Evolutionary conservation across 1,139 yeast genomes (phyloP).

Genomic region (Yamadazyma oceani): DNA sequence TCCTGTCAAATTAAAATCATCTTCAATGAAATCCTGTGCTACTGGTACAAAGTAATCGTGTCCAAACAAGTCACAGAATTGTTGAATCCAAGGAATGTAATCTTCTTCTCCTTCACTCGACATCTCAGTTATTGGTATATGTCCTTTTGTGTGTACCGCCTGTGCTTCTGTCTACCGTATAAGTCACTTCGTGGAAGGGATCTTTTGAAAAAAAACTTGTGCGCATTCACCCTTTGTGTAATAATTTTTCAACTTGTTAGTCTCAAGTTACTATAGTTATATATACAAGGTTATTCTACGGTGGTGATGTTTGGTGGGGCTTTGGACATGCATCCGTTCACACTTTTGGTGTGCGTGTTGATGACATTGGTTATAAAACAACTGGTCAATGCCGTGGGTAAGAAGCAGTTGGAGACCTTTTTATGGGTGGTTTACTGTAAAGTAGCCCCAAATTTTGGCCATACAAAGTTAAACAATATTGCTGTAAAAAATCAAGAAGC

Average conservation of each 20-base stretch:
- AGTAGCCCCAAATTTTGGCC: constrained; percentile 33
- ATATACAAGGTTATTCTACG: too few species aligned
- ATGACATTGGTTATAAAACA: constrained; percentile 33
- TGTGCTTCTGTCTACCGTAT: too few species aligned
- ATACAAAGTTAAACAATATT: constrained; percentile 32
- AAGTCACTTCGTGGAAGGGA: neutral
- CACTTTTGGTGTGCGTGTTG: constrained; percentile 28
- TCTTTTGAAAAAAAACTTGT: neutral
- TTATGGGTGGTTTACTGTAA: constrained; percentile 44
- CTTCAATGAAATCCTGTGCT: constrained; percentile 90
- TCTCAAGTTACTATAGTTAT: too few species aligned
- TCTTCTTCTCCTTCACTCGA: constrained; percentile 56
- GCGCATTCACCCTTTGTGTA: too few species aligned
- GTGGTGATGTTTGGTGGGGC: neutral
- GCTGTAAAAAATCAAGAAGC: constrained; percentile 47
- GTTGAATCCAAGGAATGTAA: constrained; percentile 84
- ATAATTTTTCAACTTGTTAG: too few species aligned
- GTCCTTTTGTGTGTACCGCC: neutral
- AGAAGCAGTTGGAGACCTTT: constrained; percentile 30
- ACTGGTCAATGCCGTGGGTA: constrained; percentile 34
- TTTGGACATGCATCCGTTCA: constrained; percentile 32
- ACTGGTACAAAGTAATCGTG: constrained; percentile 95
- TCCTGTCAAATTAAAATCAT: constrained; percentile 93
- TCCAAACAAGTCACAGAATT: constrained; percentile 83
- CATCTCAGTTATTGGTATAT: constrained; percentile 22